Conservation (phyloP, 169 alveolate species). For the Plasmodium knowlesi region DNA sequence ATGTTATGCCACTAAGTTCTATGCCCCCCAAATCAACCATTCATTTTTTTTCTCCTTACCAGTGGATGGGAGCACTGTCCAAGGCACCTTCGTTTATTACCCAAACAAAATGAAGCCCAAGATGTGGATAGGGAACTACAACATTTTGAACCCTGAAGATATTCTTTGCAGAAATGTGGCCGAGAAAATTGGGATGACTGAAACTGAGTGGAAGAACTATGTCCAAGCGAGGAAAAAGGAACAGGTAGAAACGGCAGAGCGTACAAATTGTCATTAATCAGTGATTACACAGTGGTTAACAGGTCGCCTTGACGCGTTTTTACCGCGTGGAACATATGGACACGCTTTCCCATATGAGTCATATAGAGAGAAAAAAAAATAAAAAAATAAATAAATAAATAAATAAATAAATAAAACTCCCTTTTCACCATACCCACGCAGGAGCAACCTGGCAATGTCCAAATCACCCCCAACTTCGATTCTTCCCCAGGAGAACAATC, state of each 20-base stretch:
- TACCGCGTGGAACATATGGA: background rate
- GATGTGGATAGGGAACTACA: conserved; percentile 84
- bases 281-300: background rate
- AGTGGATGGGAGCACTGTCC: conserved; percentile 65
- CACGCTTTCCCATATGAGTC: background rate
- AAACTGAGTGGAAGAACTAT: conserved; percentile 62
- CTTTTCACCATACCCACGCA: background rate
- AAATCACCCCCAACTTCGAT: background rate
- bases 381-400: background rate
- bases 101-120: conserved; percentile 80
- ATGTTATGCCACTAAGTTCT: background rate
- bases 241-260: conserved; percentile 16
- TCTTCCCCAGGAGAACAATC: background rate
- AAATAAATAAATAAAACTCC: background rate
- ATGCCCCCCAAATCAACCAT: background rate
- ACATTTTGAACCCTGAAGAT: conserved; percentile 81
- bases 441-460: conserved; percentile 1
- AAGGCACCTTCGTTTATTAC: conserved; percentile 80
- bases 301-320: background rate
- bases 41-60: background rate
- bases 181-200: conserved; percentile 68
- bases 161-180: conserved; percentile 73
- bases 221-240: conserved; percentile 10
- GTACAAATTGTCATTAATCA: too few relatives aligned
- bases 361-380: background rate